Base-by-base conservation (phyloP, 768 basidiomycete species). In the Leccinellum albellum region DNA sequence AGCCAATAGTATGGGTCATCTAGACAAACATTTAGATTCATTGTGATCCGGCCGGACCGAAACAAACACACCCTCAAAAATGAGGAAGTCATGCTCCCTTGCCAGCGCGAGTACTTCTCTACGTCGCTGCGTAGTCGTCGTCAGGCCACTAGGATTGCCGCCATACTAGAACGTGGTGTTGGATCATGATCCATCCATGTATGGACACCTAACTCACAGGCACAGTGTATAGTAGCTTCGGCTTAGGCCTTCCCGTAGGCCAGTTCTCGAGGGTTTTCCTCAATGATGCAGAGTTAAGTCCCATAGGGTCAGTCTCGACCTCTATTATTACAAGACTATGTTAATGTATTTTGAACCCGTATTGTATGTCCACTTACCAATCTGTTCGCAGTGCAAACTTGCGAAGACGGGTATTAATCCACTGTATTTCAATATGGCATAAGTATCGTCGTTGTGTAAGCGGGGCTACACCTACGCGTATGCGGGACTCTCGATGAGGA, bases 131-230 rank as follows among this genome's bases (percentile, higher is more conserved):
- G 81, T 70, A 0, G 85, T 80, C 3, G 86, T 81, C 6, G 89
- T 90, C 70, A 82, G 84, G 5, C 91, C 91, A 6, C 87, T 87
- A 5, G 88, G 88, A 68, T 94, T 91, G 57, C 86, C 86, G 32
- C 91, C 91, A 60, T 85, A 85, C 83, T 87, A 56, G 7, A 29
- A 54, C 48, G 10, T 9, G 9, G 4, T 45, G 52, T 50, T 31
- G 23, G 21, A 23, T 21, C 24, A 55, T n/a, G 37, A 1, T 37
- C 1, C n/a, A 50, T 47, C 24, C 46, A 28, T 47, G 5, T 45
- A 33, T 29, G 21, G 15, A 44, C 14, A 9, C 8, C 17, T 23
- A 32, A 23, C 78, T 47, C 67, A 86, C 85, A 6, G 82, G 84
- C 26, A 91, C 84, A 12, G 82, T 90, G 73, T 94, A 94, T 21